A percentile compares a stretch with the other conserved stretches of the same genome.
These are phyloP conservation scores for Grigorovia jiainica DNA, from an alignment of 805 yeast genomes.

Conservation along the genomic window DNA sequence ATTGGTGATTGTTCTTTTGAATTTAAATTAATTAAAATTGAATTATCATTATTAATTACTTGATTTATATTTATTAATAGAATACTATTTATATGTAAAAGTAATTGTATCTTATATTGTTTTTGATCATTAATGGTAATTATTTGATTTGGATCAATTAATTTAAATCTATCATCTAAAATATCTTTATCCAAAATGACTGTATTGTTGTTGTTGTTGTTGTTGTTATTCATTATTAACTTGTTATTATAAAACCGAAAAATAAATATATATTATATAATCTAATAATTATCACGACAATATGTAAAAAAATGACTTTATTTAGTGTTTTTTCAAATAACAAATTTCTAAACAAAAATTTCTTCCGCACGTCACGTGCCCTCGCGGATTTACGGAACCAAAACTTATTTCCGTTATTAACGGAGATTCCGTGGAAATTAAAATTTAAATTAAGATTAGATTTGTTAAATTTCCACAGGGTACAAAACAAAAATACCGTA, in stretches of 20 bases:
- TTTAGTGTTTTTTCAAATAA: too few relatives aligned
- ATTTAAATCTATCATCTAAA: neutral
- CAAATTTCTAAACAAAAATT: too few relatives aligned
- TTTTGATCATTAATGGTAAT: slow-evolving; percentile 18
- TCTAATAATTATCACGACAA: too few relatives aligned
- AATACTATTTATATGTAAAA: slow-evolving; percentile 28
- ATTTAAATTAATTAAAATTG: neutral
- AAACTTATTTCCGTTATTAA: too few relatives aligned
- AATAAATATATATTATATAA: too few relatives aligned
- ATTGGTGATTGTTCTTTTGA: neutral
- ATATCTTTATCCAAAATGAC: neutral
- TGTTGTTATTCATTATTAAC: slow-evolving; percentile 14
- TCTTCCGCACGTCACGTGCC: too few relatives aligned
- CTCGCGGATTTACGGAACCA: too few relatives aligned
- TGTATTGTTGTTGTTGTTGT: neutral
- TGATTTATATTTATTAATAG: slow-evolving; percentile 8
- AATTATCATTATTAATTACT: neutral
- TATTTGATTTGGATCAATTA: slow-evolving; percentile 6
- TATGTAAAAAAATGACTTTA: too few relatives aligned
- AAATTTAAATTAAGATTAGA: too few relatives aligned
- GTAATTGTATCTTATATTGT: slow-evolving; percentile 28
- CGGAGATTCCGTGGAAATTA: too few relatives aligned
- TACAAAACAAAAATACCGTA: too few relatives aligned
- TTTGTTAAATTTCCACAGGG: too few relatives aligned
- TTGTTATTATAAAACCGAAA: neutral